Evolutionary conservation across 805 yeast species (phyloP), one percentile per base, ranked within the genome.

Genomic region (Ogataea haglerorum): DNA sequence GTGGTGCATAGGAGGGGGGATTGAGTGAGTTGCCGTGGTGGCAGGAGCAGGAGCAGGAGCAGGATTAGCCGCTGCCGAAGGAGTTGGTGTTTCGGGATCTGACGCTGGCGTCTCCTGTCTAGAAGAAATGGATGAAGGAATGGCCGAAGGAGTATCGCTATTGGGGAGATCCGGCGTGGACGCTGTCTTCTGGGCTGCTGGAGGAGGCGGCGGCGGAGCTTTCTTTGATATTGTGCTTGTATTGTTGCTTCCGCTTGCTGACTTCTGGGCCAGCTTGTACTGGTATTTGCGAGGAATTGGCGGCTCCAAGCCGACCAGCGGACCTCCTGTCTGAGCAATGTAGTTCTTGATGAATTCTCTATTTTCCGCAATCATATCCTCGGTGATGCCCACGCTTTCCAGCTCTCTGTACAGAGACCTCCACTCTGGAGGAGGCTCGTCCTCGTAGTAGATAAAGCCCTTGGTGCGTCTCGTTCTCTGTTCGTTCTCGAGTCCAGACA

Each of bases 331-430:
- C 53, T 81, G 69, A 3, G 78, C 66, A 43, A 87, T 84, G 56
- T 84, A 87, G 39, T 80, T 82, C 59, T 85, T 87, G 56, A 87
- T 85, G 58, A 86, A 85, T 45, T 84, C 85, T 44, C 89, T 70
- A 57, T 87, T 85, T 38, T 85, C 91, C 0, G 90, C 93, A 58
- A 87, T 86, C 90, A 85, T 82, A 50, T 86, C 95, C 54, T 87
- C 95, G 1, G 86, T 63, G 43, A 87, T 87, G 1, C 96, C 96
- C 39, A 84, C 82, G 14, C 75, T 70, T 29, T 82, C 91, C 39
- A 87, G 69, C 54, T 84, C 89, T 7, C 74, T 65, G 49, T 87
- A 85, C 42, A 87, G 69, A 2, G 81, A 69, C 36, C 90, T 64
- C 95, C 95, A 87, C 58, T 86, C 95, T 5, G 82, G 80, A 1